These are phyloP conservation scores for Melampsora larici-populina DNA, from an alignment of 1,284 basidiomycete species.

Conservation along the genomic window DNA sequence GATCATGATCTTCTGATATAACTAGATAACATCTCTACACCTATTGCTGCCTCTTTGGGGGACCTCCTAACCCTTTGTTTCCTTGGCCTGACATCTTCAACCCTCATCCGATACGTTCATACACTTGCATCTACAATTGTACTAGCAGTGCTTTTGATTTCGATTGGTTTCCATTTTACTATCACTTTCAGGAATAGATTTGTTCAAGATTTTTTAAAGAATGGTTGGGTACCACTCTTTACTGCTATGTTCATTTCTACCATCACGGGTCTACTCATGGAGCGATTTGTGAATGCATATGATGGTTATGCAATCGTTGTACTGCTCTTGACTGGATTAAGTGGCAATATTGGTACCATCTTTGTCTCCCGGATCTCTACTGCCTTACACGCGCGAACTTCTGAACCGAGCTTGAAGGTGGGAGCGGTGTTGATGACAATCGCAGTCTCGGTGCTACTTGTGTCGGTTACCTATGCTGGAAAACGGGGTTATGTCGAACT, in stretches of 20 bases:
- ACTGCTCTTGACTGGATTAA: conserved; percentile 81
- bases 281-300: conserved; percentile 79
- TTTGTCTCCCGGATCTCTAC: conserved; percentile 88
- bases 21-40: conserved; percentile 88
- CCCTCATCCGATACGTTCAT: conserved; percentile 53
- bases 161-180: conserved; percentile 61
- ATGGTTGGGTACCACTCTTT: conserved; percentile 86
- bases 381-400: conserved; percentile 62
- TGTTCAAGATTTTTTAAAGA: conserved; percentile 68
- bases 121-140: conserved; percentile 58
- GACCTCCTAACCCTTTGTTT: conserved; percentile 74
- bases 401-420: conserved; percentile 46
- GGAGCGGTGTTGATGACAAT: conserved; percentile 7
- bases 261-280: conserved; percentile 84
- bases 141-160: conserved; percentile 63
- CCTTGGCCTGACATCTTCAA: conserved; percentile 52
- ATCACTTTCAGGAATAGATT: conserved; percentile 64
- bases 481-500: conserved; percentile 34
- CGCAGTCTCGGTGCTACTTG: not conserved
- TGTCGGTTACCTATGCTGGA: not conserved
- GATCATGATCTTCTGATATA: conserved; percentile 17
- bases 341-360: conserved; percentile 83
- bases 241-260: conserved; percentile 88
- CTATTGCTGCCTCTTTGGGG: conserved; percentile 84
- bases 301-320: conserved; percentile 83